These are phyloP conservation scores for Neurospora discreta DNA, from an alignment of 495 filamentous ascomycete genomes.

Conservation along the genomic window DNA sequence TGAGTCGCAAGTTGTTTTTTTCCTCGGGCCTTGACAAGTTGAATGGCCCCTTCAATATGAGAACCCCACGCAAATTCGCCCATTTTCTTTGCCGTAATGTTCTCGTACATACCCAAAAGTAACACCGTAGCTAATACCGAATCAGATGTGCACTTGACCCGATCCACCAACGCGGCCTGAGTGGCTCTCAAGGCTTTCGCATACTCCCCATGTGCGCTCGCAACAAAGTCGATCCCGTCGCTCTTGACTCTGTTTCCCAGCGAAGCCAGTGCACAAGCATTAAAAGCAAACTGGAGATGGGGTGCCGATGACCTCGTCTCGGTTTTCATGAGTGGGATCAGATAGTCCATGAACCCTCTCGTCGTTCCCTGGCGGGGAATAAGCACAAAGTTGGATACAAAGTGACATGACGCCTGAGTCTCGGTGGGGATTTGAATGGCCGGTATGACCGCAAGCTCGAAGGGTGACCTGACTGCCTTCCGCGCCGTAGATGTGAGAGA, in stretches of 20 bases:
- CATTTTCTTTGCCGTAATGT: constrained; percentile 34
- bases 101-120: constrained; percentile 43
- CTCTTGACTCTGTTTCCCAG: constrained; percentile 35
- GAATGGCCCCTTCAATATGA: constrained; percentile 43
- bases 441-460: constrained; percentile 13
- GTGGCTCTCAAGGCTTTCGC: constrained; percentile 42
- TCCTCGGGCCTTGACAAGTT: constrained; percentile 42
- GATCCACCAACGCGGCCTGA: constrained; percentile 40
- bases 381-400: constrained; percentile 46
- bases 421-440: constrained; percentile 29
- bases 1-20: constrained; percentile 37
- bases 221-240: constrained; percentile 19
- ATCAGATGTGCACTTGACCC: constrained; percentile 30
- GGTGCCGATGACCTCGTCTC: constrained; percentile 16
- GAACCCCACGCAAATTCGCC: constrained; percentile 40
- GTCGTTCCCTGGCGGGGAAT: constrained; percentile 30
- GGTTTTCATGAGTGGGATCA: constrained; percentile 42
- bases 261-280: constrained; percentile 50
- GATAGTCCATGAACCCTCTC: constrained; percentile 44
- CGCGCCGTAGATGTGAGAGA: background rate
- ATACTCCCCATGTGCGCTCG: constrained; percentile 32
- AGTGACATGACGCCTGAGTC: constrained; percentile 41
- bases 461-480: constrained; percentile 4
- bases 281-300: constrained; percentile 33
- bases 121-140: constrained; percentile 51